Percentiles rank a stretch among this genome's conserved stretches.
These are phyloP conservation scores for Aspergillus unguis DNA, from an alignment of 2,329 filamentous ascomycete genomes.

Conservation along the genomic window DNA sequence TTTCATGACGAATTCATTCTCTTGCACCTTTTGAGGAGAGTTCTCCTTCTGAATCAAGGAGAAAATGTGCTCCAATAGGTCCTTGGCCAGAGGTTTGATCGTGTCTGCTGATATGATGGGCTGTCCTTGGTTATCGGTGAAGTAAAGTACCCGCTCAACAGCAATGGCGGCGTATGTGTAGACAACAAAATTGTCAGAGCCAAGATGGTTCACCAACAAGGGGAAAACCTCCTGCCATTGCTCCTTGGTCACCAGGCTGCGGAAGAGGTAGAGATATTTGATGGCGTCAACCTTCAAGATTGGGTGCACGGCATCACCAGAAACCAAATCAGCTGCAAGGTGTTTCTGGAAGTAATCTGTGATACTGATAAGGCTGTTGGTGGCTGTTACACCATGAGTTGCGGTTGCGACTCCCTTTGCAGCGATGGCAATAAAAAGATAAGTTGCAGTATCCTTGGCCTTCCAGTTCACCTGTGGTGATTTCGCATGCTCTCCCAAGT, in stretches of 20 bases:
- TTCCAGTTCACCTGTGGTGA: slow-evolving; percentile 75
- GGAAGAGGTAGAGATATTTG: slow-evolving; percentile 96
- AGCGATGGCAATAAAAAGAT: slow-evolving; percentile 90
- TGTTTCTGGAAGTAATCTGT: slow-evolving; percentile 93
- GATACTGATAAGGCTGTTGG: slow-evolving; percentile 83
- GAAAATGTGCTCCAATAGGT: slow-evolving; percentile 86
- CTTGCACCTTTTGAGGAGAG: slow-evolving; percentile 87
- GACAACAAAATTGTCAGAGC: slow-evolving; percentile 87
- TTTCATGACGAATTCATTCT: slow-evolving; percentile 98
- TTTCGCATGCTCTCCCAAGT: slow-evolving; percentile 70
- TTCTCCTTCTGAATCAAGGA: slow-evolving; percentile 81
- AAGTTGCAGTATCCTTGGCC: slow-evolving; percentile 96
- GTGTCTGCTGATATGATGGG: slow-evolving; percentile 76
- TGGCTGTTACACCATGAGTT: slow-evolving; percentile 83
- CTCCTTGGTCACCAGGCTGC: slow-evolving; percentile 85
- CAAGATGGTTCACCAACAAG: slow-evolving; percentile 85
- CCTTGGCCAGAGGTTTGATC: slow-evolving; percentile 77
- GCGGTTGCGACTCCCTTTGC: slow-evolving; percentile 86
- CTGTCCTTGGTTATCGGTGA: slow-evolving; percentile 70
- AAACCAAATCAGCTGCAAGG: slow-evolving; percentile 81
- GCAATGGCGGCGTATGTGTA: slow-evolving; percentile 97
- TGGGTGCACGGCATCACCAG: slow-evolving; percentile 66
- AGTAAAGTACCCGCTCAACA: slow-evolving; percentile 85
- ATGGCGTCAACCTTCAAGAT: slow-evolving; percentile 97
- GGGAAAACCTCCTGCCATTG: slow-evolving; percentile 90